These are phyloP conservation scores for Epicoccum nigrum DNA, from an alignment of 2,329 filamentous ascomycete genomes.

Conservation along the genomic window DNA sequence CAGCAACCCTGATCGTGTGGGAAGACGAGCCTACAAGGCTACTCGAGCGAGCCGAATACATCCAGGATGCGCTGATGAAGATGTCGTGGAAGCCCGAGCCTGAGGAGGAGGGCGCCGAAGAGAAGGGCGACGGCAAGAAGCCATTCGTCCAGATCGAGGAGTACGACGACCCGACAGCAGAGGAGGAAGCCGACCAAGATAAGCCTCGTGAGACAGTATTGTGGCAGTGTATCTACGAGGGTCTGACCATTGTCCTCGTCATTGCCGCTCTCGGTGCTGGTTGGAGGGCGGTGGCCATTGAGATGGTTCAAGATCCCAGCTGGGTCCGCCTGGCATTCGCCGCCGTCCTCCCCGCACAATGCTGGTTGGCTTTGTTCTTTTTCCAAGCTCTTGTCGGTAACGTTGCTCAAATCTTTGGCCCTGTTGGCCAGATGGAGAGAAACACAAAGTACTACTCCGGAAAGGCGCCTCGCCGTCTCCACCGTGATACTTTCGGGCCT, in stretches of 20 bases:
- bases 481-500: constrained; percentile 57
- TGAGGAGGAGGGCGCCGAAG: constrained; percentile 50
- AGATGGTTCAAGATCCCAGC: constrained; percentile 60
- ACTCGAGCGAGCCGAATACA: constrained; percentile 70
- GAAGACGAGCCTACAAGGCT: constrained; percentile 78
- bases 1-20: constrained; percentile 78
- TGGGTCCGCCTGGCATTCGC: constrained; percentile 63
- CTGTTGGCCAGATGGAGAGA: constrained; percentile 71
- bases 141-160: constrained; percentile 21
- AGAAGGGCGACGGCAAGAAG: constrained; percentile 35
- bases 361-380: constrained; percentile 62
- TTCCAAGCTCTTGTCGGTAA: constrained; percentile 35
- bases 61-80: constrained; percentile 78
- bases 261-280: constrained; percentile 62
- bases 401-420: constrained; percentile 69
- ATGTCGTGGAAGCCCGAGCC: constrained; percentile 63
- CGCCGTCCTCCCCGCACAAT: constrained; percentile 58
- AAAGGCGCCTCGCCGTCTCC: constrained; percentile 55
- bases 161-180: constrained; percentile 33
- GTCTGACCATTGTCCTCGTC: constrained; percentile 59
- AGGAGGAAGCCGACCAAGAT: constrained; percentile 23
- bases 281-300: constrained; percentile 61
- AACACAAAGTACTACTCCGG: constrained; percentile 88
- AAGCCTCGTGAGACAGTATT: constrained; percentile 59
- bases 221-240: constrained; percentile 61